Conservation (phyloP, 2,329 filamentous ascomycete genomes). For the Trichoderma endophyticum region DNA sequence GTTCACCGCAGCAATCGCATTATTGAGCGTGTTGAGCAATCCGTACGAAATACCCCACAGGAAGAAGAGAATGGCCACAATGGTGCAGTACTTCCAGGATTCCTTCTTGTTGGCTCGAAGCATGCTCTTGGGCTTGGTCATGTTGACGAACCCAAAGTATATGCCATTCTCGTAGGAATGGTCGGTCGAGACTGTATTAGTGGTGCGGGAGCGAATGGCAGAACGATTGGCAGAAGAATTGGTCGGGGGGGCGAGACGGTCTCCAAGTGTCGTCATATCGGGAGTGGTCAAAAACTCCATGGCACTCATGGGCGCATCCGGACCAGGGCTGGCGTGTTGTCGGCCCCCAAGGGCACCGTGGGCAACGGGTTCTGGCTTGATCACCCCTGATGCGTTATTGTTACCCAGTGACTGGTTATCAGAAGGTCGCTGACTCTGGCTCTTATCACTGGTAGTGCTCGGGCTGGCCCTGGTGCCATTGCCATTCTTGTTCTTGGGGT, state of each 20-base stretch:
- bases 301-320: conserved; percentile 25
- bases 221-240: neutral
- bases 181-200: conserved; percentile 36
- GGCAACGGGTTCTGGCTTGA: conserved; percentile 26
- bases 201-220: conserved; percentile 26
- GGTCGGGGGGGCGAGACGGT: neutral
- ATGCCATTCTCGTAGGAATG: conserved; percentile 43
- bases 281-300: conserved; percentile 49
- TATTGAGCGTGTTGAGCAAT: conserved; percentile 77
- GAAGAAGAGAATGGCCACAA: conserved; percentile 80
- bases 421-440: conserved; percentile 31
- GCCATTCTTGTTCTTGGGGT: conserved; percentile 44
- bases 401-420: conserved; percentile 28
- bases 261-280: conserved; percentile 25
- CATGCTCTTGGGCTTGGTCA: conserved; percentile 67
- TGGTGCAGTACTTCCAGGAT: conserved; percentile 66
- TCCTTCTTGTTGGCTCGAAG: conserved; percentile 61
- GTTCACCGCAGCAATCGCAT: conserved; percentile 61
- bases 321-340: neutral
- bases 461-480: conserved; percentile 29
- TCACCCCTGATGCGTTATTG: conserved; percentile 22
- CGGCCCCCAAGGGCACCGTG: conserved; percentile 1
- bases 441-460: conserved; percentile 29
- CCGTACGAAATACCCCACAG: conserved; percentile 92
- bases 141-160: conserved; percentile 77